Evolutionary conservation across 305 asterid genomes (phyloP), one percentile per base, ranked within the genome.

Genomic region (Solanum hybrid): DNA sequence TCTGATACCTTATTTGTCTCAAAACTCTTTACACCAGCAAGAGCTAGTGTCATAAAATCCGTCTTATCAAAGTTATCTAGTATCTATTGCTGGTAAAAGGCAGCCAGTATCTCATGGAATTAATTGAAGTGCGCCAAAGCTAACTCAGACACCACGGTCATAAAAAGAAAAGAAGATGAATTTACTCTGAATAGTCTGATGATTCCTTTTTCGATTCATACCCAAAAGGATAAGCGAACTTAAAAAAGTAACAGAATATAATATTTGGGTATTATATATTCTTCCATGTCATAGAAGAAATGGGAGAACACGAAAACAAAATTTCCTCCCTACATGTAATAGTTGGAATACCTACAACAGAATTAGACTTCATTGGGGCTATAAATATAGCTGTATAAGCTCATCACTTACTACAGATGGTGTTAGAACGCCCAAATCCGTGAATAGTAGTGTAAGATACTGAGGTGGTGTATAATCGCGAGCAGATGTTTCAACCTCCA

Each of bases 341-440:
- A 78, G 41, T 78, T 78, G 45, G 0, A 37, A 17, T 33, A 78
- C 83, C 83, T 78, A 33, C 41, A 5, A 78, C 41, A 32, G 4
- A 78, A 78, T 33, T 0, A 76, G 9, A 78, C 41, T 78, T 78
- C 41, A 78, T 8, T 77, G 82, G 39, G 82, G 83, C 89, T 92
- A 96, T 68, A 96, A 92, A 95, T 97, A 96, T 10, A 97, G 95
- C 90, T 94, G 98, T 90, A 97, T 97, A 90, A 96, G 98, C 94
- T 96, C 97, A 81, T 96, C 99, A 82, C 99, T 97, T 36, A 95
- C 99, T n/a, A 95, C 98, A 61, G 98, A 97, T 26, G 99, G 99
- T 9, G 98, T 95, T 32, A 96, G 95, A 91, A 96, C 95, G 72
- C 99, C 99, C 88, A 96, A 92, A 95, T 97, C 98, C 1, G 98